Base-by-base conservation (phyloP, 2,329 filamentous ascomycete genomes). In the Harringtonia lauricola region DNA sequence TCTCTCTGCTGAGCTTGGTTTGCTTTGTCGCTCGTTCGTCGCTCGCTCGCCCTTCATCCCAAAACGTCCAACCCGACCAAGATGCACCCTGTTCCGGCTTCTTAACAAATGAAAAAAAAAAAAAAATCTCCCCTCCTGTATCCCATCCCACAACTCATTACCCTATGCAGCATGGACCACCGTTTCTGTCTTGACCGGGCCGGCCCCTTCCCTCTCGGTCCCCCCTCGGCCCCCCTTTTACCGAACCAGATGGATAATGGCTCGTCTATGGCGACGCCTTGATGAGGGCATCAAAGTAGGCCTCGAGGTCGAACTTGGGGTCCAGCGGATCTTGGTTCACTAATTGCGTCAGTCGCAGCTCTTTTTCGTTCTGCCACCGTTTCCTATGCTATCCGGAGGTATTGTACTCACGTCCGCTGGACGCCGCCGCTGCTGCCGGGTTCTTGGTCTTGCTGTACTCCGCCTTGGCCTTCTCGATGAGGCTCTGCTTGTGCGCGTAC, bases 271-370 rank as follows among this genome's bases (percentile, higher is more conserved):
- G 62, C 58, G 64, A 74, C 59, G 73, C 63, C 60, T 70, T 65
- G 52, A 65, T 55, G 55, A 87, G 67, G 56, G 76, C 72, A 58
- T 78, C 75, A 64, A 95, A 67, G 64, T 79, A 86, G 55, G 84
- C 81, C 72, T 96, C 90, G 55, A 96, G 74, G 63, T 98, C 89
- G 70, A 96, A 96, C 60, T 88, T 86, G 60, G 88, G 80, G 70
- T 92, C 80, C 60, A 82, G 78, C 48, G 83, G 83, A 67, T 96
- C 60, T 53, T 59, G 57, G 55, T 56, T 57, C 42, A 58, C 60
- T 64, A 38, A 18, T 36, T 17, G 28, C 9, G 31, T 36, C 9
- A 40, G 30, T 18, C 2, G 14, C 34, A 15, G 5, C 34, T 22
- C 26, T 29, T n/a, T 35, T 47, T 24, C 21, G 35, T 12, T 44